These are phyloP conservation scores for Trifolium subterraneum DNA, from an alignment of 306 rosid species.

Conservation along the genomic window DNA sequence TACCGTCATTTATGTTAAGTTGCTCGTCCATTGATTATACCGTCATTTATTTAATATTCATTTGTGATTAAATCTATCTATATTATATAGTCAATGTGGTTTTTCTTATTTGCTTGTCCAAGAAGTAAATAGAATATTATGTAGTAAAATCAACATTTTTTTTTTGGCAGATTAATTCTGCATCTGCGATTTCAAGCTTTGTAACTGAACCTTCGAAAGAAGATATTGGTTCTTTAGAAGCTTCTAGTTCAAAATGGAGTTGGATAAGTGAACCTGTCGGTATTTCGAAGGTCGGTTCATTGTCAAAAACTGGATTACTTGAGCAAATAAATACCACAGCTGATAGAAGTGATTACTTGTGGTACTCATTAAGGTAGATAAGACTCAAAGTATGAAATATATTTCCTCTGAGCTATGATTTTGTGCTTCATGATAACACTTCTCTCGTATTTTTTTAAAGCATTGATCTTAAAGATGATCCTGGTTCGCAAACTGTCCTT, in stretches of 20 bases:
- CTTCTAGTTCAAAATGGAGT: conserved; percentile 75
- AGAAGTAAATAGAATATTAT: not conserved
- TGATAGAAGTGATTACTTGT: conserved; percentile 91
- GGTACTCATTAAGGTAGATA: conserved; percentile 90
- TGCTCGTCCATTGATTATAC: conserved; percentile 16
- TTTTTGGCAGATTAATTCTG: conserved; percentile 77
- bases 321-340: conserved; percentile 98
- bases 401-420: conserved; percentile 34
- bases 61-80: conserved; percentile 5
- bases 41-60: conserved; percentile 10
- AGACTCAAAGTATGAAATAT: conserved; percentile 31
- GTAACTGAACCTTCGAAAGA: conserved; percentile 55
- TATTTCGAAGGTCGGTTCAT: conserved; percentile 70
- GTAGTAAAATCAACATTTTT: conserved; percentile 32
- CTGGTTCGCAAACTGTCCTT: conserved; percentile 66
- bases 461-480: conserved; percentile 57
- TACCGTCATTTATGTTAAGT: conserved; percentile 29
- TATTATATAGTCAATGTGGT: not conserved
- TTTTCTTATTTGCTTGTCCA: conserved; percentile 25
- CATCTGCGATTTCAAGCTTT: conserved; percentile 68
- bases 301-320: conserved; percentile 65
- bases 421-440: conserved; percentile 31
- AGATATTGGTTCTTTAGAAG: conserved; percentile 59
- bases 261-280: conserved; percentile 92
- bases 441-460: conserved; percentile 47